These are phyloP conservation scores for Furcasterigmium furcatum DNA, from an alignment of 2,329 filamentous ascomycete species.

Conservation along the genomic window DNA sequence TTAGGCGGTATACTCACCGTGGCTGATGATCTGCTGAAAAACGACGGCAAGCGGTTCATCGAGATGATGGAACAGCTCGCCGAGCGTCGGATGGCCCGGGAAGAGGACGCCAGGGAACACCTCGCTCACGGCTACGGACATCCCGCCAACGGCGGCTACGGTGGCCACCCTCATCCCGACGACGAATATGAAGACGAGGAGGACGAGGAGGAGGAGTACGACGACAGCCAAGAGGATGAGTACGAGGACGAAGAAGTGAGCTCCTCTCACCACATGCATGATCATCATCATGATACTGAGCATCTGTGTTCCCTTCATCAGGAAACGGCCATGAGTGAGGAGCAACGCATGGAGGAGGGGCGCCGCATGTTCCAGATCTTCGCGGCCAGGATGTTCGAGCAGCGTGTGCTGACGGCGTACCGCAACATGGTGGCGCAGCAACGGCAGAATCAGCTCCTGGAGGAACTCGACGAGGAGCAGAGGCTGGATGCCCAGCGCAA, in stretches of 20 bases:
- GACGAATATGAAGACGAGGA: constrained; percentile 72
- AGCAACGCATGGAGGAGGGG: constrained; percentile 98
- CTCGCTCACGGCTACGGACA: constrained; percentile 58
- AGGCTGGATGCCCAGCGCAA: constrained; percentile 74
- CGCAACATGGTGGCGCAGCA: constrained; percentile 94
- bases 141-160: constrained; percentile 56
- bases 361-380: constrained; percentile 99
- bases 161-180: constrained; percentile 71
- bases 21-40: constrained; percentile 96
- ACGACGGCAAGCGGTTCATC: constrained; percentile 99
- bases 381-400: constrained; percentile 98
- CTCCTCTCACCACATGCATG: constrained; percentile 15
- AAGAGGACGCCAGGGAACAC: constrained; percentile 77
- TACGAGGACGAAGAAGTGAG: constrained; percentile 55
- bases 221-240: constrained; percentile 54
- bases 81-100: constrained; percentile 93
- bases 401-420: constrained; percentile 94
- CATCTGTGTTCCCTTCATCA: constrained; percentile 44
- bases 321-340: constrained; percentile 89
- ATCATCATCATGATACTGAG: constrained; percentile 31
- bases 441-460: constrained; percentile 83
- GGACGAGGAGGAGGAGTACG: constrained; percentile 50
- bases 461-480: constrained; percentile 86
- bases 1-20: constrained; percentile 96
- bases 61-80: constrained; percentile 99